These are phyloP conservation scores for Heterobasidion occidentale DNA, from an alignment of 1,284 basidiomycete genomes.

Conservation along the genomic window DNA sequence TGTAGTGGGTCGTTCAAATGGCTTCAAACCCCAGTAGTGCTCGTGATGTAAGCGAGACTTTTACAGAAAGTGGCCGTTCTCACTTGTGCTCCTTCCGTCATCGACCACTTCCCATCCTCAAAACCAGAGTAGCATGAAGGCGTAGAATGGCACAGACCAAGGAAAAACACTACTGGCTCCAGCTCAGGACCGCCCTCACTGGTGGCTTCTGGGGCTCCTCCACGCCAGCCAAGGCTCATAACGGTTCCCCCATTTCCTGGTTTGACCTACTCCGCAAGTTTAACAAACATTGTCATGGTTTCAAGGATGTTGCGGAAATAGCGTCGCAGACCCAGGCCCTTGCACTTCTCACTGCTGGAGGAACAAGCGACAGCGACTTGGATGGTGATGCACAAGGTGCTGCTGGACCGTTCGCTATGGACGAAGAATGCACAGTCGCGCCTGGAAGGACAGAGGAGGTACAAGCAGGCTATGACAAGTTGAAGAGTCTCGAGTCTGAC, in stretches of 20 bases:
- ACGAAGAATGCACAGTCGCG: slow-evolving; percentile 46
- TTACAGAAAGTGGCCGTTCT: too few species aligned
- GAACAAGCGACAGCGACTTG: slow-evolving; percentile 22
- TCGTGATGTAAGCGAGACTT: too few species aligned
- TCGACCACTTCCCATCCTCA: not conserved
- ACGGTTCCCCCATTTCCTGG: slow-evolving; percentile 60
- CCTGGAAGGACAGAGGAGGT: slow-evolving; percentile 51
- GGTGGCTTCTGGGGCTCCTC: slow-evolving; percentile 60
- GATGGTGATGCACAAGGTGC: slow-evolving; percentile 34
- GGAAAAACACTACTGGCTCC: slow-evolving; percentile 66
- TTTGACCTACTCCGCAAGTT: slow-evolving; percentile 80
- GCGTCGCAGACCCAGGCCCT: slow-evolving; percentile 60
- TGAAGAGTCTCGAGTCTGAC: slow-evolving; percentile 36
- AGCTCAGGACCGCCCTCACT: slow-evolving; percentile 59
- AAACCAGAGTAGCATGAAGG: not conserved
- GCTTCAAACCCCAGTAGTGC: too few species aligned
- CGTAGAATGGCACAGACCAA: slow-evolving; percentile 40
- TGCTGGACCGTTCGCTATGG: slow-evolving; percentile 36
- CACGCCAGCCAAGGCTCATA: slow-evolving; percentile 55
- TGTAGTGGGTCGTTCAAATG: too few species aligned
- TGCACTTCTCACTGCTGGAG: slow-evolving; percentile 47
- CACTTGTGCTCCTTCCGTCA: too few species aligned
- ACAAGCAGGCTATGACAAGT: slow-evolving; percentile 35
- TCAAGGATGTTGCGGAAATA: slow-evolving; percentile 52
- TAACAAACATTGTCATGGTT: slow-evolving; percentile 74